Percentiles rank a stretch among this genome's conserved stretches.
Conservation (phyloP, 176 grass and related monocot genomes). For the Aegilops umbellulata region DNA sequence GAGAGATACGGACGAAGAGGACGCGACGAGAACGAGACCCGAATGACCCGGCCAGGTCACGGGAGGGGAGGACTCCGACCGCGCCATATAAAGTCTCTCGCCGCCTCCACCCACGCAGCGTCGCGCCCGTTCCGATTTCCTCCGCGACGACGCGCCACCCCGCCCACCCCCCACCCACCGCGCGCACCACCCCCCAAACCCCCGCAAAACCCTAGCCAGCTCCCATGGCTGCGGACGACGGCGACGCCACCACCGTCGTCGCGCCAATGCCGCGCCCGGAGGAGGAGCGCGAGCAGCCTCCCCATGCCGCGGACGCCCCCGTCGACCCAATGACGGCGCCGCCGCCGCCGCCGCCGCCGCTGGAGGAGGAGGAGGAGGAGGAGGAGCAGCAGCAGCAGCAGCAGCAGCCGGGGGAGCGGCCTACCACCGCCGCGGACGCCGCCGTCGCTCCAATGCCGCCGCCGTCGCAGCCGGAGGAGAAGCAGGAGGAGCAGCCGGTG, state of each 20-base stretch:
- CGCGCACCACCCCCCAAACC: neutral
- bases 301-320: neutral
- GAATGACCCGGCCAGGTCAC: neutral
- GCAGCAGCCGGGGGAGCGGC: neutral
- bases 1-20: neutral
- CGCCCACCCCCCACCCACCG: neutral
- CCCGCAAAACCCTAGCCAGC: conserved; percentile 6
- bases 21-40: neutral
- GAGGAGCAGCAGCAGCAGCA: neutral
- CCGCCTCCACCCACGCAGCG: neutral
- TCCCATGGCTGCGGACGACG: neutral
- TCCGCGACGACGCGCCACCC: neutral
- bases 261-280: neutral
- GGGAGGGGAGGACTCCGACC: neutral
- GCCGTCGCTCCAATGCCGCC: neutral
- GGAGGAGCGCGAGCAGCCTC: neutral
- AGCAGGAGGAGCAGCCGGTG: neutral
- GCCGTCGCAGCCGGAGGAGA: neutral
- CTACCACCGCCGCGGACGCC: neutral
- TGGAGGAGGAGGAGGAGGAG: neutral
- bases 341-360: neutral
- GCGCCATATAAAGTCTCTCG: neutral
- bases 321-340: neutral
- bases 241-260: neutral
- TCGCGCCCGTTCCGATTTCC: neutral